A percentile compares a stretch with the other conserved stretches of the same genome.
Evolutionary conservation across 106 monocot genomes (phyloP).

Genomic region (Dendrobium huoshanense): DNA sequence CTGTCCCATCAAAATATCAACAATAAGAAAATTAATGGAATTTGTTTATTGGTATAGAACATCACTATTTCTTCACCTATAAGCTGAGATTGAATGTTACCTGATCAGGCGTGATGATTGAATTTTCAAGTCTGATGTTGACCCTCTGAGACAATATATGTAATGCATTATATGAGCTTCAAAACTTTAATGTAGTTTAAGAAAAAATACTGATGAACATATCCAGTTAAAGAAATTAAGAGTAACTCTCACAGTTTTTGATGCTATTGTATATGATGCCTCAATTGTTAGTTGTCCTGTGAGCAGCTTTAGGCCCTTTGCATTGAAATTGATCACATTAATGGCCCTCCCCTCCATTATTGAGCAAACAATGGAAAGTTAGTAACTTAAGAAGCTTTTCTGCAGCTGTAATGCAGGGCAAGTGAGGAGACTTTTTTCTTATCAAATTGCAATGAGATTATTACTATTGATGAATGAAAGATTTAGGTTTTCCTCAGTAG

Average conservation of each 20-base stretch:
- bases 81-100: conserved; percentile 17
- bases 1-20: conserved; percentile 16
- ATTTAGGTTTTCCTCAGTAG: too few species aligned
- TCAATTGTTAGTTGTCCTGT: conserved; percentile 68
- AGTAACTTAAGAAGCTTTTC: not conserved
- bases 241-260: conserved; percentile 45
- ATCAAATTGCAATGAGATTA: not conserved
- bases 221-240: not conserved
- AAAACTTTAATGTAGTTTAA: not conserved
- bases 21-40: not conserved
- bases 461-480: too few species aligned
- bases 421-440: not conserved
- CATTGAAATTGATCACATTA: conserved; percentile 74
- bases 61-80: not conserved
- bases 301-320: conserved; percentile 52
- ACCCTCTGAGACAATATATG: conserved; percentile 54
- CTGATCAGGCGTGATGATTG: conserved; percentile 70
- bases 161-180: too few species aligned
- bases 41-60: not conserved
- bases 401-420: not conserved
- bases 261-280: conserved; percentile 62
- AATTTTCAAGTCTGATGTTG: conserved; percentile 63
- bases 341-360: conserved; percentile 55
- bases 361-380: not conserved
- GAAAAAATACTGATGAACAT: not conserved